A percentile compares a stretch with the other conserved stretches of the same genome.
phyloP scores from a whole-genome alignment of 306 rosid genomes.

The Neltuma alba region DNA sequence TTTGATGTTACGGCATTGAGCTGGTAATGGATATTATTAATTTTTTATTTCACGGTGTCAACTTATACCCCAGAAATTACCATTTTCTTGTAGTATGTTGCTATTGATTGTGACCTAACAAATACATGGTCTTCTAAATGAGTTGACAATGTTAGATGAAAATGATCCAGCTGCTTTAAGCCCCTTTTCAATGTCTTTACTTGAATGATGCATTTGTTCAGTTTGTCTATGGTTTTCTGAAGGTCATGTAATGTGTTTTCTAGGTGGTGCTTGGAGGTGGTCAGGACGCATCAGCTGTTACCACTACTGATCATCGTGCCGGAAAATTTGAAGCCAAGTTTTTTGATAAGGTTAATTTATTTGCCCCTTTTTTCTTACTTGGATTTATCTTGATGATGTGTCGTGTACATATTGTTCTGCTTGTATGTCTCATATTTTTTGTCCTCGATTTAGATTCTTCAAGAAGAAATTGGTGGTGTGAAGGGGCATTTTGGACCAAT shows the following conservation, averaged over 20 bases:
- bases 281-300: conserved; percentile 89
- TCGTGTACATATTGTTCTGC: neutral
- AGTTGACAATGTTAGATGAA: neutral
- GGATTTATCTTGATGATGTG: neutral
- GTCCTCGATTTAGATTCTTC: conserved; percentile 66
- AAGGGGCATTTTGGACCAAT: conserved; percentile 99
- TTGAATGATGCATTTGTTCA: neutral
- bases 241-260: conserved; percentile 2
- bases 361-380: neutral
- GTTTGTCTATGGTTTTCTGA: conserved; percentile 3
- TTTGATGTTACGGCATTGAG: neutral
- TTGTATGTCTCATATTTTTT: conserved; percentile 18
- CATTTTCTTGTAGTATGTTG: neutral
- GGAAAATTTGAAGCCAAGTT: conserved; percentile 96
- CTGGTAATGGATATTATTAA: neutral
- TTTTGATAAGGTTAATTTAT: conserved; percentile 67
- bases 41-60: neutral
- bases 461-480: conserved; percentile 98
- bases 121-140: neutral
- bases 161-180: neutral
- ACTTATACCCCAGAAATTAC: neutral
- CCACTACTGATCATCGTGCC: conserved; percentile 93
- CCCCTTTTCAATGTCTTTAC: neutral
- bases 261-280: conserved; percentile 99
- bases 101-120: neutral